phyloP scores from a whole-genome alignment of 345 rosid genomes.

The Luvunga scandens region DNA sequence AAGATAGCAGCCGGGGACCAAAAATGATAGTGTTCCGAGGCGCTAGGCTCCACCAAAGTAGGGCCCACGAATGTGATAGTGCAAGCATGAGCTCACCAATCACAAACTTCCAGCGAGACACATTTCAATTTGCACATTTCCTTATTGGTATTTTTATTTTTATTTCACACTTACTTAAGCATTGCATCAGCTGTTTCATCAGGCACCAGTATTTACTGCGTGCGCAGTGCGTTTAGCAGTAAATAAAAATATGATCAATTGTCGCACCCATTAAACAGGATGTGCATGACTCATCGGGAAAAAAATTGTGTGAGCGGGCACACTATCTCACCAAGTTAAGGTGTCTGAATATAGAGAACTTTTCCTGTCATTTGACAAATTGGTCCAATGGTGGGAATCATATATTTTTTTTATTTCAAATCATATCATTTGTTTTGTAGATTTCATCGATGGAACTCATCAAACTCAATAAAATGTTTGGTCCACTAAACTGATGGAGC shows the following conservation, averaged over 20 bases:
- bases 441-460: too few relatives aligned
- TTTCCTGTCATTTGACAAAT: too few relatives aligned
- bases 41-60: conserved; percentile 15
- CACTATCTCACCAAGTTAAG: too few relatives aligned
- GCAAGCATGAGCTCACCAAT: background rate
- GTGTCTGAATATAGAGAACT: rapidly evolving
- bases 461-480: too few relatives aligned
- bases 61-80: conserved; percentile 18
- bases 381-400: rapidly evolving
- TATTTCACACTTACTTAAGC: conserved; percentile 20
- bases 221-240: background rate
- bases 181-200: conserved; percentile 29
- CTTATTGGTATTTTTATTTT: background rate
- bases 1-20: conserved; percentile 37
- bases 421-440: too few relatives aligned
- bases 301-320: too few relatives aligned
- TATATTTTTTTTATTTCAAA: too few relatives aligned
- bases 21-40: conserved; percentile 17
- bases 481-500: rapidly evolving
- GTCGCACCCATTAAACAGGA: too few relatives aligned
- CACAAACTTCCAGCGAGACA: background rate
- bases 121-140: background rate
- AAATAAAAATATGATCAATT: too few relatives aligned
- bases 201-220: background rate
- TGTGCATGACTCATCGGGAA: too few relatives aligned